Conservation (phyloP, 2,329 filamentous ascomycete species). For the Cladobotryum mycophilum region DNA sequence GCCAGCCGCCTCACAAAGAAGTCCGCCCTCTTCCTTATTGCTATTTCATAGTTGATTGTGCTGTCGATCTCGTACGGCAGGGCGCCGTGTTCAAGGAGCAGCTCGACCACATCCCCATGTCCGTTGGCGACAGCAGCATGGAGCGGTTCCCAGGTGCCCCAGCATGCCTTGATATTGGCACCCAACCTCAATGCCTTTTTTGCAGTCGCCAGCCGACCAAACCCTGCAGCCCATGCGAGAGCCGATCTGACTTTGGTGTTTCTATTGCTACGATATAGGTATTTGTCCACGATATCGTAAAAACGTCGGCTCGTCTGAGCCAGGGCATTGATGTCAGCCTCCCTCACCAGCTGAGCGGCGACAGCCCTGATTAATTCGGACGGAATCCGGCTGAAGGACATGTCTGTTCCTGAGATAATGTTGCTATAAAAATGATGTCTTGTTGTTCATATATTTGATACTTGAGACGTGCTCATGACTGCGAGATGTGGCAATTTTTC, state of each 20-base stretch:
- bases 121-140: not conserved
- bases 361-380: not conserved
- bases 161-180: not conserved
- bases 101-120: not conserved
- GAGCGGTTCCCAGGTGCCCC: not conserved
- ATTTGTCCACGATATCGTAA: not conserved
- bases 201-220: not conserved
- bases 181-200: not conserved
- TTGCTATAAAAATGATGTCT: too few species aligned
- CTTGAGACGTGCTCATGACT: too few species aligned
- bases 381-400: not conserved
- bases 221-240: slow-evolving; percentile 1
- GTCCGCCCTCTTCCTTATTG: too few species aligned
- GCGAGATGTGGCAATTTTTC: too few species aligned
- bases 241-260: not conserved
- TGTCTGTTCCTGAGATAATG: too few species aligned
- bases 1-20: not conserved
- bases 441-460: too few species aligned
- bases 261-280: slow-evolving; percentile 3
- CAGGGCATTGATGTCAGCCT: slow-evolving; percentile 2
- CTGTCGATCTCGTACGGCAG: not conserved
- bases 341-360: not conserved
- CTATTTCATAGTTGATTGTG: too few species aligned
- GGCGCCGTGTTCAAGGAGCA: slow-evolving; percentile 3
- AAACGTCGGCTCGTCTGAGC: not conserved